A percentile compares a stretch with the other conserved stretches of the same genome.
phyloP scores from a whole-genome alignment of 2,329 filamentous ascomycete species.

The Emmonsia crescens region DNA sequence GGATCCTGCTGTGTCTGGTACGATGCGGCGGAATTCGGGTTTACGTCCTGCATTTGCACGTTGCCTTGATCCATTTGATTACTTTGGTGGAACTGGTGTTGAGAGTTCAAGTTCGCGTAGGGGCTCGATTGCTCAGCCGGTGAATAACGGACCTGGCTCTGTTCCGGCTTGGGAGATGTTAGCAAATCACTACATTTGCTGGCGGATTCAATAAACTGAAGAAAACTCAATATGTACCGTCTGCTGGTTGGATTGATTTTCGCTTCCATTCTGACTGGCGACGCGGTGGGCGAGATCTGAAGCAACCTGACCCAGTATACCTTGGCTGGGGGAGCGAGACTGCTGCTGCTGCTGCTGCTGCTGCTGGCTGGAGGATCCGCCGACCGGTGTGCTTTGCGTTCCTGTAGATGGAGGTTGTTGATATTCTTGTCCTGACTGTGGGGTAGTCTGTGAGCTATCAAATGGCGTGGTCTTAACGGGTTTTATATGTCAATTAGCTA shows the following conservation, averaged over 20 bases:
- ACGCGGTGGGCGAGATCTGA: conserved; percentile 10
- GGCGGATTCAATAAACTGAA: not conserved
- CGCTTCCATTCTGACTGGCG: conserved; percentile 3
- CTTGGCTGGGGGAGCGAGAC: conserved; percentile 9
- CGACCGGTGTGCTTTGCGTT: conserved; percentile 5
- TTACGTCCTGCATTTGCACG: conserved; percentile 2
- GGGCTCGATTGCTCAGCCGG: not conserved
- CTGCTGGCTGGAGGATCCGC: not conserved
- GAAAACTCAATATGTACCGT: not conserved
- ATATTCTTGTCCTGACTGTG: not conserved
- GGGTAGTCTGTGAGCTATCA: conserved; percentile 5
- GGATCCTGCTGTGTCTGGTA: not conserved
- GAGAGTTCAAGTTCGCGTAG: not conserved
- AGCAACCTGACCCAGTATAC: conserved; percentile 10
- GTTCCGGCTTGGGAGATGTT: not conserved
- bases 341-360: not conserved
- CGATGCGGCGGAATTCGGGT: not conserved
- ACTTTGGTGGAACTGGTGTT: not conserved
- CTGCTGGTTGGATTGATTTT: conserved; percentile 5
- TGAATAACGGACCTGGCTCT: not conserved
- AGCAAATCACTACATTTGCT: not conserved
- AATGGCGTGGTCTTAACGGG: conserved; percentile 5
- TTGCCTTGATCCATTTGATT: not conserved
- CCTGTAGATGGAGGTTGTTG: conserved; percentile 1
- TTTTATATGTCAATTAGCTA: not conserved